Evolutionary conservation across 352 stramenopile genomes (phyloP).

Genomic region (Hyaloperonospora arabidopsidis): DNA sequence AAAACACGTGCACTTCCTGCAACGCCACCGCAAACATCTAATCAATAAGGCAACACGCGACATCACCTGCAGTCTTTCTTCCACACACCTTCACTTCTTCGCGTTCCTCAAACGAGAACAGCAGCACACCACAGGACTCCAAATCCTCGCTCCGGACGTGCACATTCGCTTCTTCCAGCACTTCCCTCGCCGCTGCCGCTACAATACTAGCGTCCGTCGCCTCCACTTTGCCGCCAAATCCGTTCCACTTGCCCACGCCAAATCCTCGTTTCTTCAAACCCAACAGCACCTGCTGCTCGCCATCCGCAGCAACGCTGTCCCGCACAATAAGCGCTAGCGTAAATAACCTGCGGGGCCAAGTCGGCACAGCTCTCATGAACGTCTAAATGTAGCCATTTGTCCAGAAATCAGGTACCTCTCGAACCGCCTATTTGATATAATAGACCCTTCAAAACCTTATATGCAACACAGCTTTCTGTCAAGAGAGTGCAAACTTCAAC

Average conservation of each 20-base stretch:
- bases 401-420: background rate
- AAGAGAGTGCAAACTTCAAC: constrained; percentile 5
- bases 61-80: background rate
- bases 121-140: constrained; percentile 31
- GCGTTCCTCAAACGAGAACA: constrained; percentile 57
- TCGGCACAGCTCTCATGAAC: constrained; percentile 15
- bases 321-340: constrained; percentile 49
- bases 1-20: constrained; percentile 81
- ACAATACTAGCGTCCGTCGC: constrained; percentile 48
- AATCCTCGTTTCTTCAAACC: constrained; percentile 89
- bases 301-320: constrained; percentile 8
- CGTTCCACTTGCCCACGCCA: constrained; percentile 85
- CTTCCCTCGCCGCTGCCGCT: constrained; percentile 48
- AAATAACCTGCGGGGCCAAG: constrained; percentile 40
- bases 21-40: constrained; percentile 1
- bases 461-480: background rate
- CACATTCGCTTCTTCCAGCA: constrained; percentile 70
- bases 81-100: constrained; percentile 48
- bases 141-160: constrained; percentile 27
- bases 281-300: constrained; percentile 42
- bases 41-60: background rate
- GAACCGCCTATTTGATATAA: background rate
- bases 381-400: background rate
- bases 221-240: constrained; percentile 88
- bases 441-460: constrained; percentile 1